These are phyloP conservation scores for Nicotiana benthamiana DNA, from an alignment of 257 asterid genomes.

Conservation along the genomic window DNA sequence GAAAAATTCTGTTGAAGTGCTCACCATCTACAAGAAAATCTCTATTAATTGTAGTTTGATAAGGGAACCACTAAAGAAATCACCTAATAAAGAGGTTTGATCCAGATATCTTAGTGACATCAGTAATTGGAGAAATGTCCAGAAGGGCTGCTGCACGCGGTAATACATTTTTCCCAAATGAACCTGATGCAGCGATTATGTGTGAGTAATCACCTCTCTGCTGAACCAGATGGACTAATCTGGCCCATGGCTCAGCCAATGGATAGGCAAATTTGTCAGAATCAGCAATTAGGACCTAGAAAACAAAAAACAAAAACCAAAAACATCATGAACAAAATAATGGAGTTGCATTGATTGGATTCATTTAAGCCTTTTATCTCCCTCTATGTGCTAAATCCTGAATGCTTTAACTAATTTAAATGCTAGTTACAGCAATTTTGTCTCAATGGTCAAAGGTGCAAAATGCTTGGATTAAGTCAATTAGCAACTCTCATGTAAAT, in stretches of 20 bases:
- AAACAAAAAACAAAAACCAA: not conserved
- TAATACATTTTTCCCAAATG: constrained; percentile 86
- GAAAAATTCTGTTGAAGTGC: not conserved
- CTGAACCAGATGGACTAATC: constrained; percentile 66
- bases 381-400: not conserved
- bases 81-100: constrained; percentile 79
- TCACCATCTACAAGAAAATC: not conserved
- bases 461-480: not conserved
- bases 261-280: constrained; percentile 67
- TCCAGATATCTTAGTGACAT: constrained; percentile 57
- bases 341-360: not conserved
- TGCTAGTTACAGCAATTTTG: not conserved
- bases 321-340: not conserved
- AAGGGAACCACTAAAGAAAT: constrained; percentile 2
- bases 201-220: constrained; percentile 73
- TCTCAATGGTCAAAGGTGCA: not conserved
- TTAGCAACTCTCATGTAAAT: not conserved
- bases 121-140: constrained; percentile 92
- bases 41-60: not conserved
- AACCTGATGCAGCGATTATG: constrained; percentile 69
- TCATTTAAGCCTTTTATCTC: not conserved
- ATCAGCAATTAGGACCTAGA: constrained; percentile 84
- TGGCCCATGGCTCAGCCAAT: constrained; percentile 94
- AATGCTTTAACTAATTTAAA: not conserved
- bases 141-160: constrained; percentile 98